Percentiles rank a stretch among this genome's conserved stretches.
phyloP scores from a whole-genome alignment of 257 asterid genomes.

The Gentiana dahurica region DNA sequence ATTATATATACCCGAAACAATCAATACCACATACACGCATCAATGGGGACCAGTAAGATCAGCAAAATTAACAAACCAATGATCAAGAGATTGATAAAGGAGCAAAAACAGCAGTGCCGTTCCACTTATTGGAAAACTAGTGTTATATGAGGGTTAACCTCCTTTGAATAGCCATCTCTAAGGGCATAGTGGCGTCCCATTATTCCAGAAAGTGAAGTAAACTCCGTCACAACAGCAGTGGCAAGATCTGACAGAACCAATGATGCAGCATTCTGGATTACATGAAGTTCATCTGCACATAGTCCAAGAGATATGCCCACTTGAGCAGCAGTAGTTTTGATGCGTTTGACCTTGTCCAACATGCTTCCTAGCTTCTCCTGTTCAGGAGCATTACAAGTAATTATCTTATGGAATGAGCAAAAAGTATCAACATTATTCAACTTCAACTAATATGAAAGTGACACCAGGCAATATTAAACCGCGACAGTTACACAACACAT shows the following conservation, averaged over 20 bases:
- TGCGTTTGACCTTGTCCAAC: slow-evolving; percentile 89
- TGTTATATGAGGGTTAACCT: slow-evolving; percentile 32
- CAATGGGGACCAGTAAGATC: no score
- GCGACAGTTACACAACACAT: no score
- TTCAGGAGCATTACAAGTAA: background rate
- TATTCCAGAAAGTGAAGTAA: slow-evolving; percentile 85
- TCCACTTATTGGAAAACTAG: background rate
- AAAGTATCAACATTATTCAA: slow-evolving; percentile 1
- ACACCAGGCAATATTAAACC: no score
- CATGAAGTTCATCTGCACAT: slow-evolving; percentile 40
- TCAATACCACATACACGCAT: no score
- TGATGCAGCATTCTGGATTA: slow-evolving; percentile 61
- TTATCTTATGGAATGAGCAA: background rate
- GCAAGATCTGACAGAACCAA: slow-evolving; percentile 93
- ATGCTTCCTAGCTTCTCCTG: slow-evolving; percentile 95
- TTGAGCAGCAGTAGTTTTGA: slow-evolving; percentile 49
- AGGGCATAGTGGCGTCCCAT: slow-evolving; percentile 96
- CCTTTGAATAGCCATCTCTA: slow-evolving; percentile 81
- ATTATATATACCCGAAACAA: background rate
- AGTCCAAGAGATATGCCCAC: slow-evolving; percentile 53
- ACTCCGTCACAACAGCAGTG: slow-evolving; percentile 86
- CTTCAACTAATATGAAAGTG: background rate
- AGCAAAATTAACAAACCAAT: background rate
- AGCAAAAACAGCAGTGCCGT: slow-evolving; percentile 5
- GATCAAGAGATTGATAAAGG: background rate